phyloP scores from a whole-genome alignment of 176 grass and related monocot genomes.

The Phyllostachys edulis region DNA sequence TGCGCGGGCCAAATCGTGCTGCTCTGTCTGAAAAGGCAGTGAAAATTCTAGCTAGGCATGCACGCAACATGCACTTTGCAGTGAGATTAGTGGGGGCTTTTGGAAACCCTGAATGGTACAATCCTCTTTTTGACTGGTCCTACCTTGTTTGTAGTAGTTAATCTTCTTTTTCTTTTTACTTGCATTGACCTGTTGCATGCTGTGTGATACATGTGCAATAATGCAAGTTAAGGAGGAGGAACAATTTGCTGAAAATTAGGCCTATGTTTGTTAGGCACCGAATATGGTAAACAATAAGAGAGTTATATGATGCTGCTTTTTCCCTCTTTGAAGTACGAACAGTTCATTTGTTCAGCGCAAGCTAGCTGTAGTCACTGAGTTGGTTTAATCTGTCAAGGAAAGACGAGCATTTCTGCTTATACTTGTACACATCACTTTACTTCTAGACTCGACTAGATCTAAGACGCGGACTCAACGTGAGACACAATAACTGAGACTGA shows the following conservation, averaged over 20 bases:
- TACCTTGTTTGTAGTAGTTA: neutral
- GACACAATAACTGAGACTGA: neutral
- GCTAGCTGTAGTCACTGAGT: neutral
- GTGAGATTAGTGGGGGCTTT: slow-evolving; percentile 29
- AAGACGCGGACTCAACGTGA: neutral
- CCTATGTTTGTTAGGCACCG: neutral
- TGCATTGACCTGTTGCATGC: slow-evolving; percentile 9
- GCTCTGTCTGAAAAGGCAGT: slow-evolving; percentile 17
- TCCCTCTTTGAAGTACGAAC: neutral
- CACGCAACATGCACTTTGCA: slow-evolving; percentile 29
- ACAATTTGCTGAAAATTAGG: slow-evolving; percentile 3
- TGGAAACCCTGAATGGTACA: neutral
- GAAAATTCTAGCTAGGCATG: slow-evolving; percentile 11
- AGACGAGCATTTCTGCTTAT: neutral
- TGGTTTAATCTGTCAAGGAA: neutral
- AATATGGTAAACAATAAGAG: neutral
- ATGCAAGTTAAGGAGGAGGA: neutral
- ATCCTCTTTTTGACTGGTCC: slow-evolving; percentile 35
- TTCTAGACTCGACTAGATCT: neutral
- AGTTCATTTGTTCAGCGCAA: neutral
- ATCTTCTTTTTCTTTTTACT: slow-evolving; percentile 18
- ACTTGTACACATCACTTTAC: neutral
- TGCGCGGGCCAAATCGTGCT: slow-evolving; percentile 19
- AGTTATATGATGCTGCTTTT: too few relatives aligned
- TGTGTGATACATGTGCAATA: neutral